phyloP scores from a whole-genome alignment of 345 rosid species.

The Citrus australasica region DNA sequence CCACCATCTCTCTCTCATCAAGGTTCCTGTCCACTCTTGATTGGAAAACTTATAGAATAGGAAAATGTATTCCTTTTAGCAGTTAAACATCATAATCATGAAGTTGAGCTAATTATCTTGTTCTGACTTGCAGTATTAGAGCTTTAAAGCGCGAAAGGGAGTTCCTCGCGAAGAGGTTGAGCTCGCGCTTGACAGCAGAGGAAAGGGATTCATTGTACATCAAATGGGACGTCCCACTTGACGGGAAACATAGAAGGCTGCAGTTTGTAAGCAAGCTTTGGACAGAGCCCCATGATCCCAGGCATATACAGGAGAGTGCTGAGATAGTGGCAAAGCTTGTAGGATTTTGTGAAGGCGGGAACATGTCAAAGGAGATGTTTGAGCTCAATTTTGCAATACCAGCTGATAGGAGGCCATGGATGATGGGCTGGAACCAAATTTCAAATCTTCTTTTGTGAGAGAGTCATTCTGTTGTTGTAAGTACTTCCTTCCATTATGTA shows the following conservation, averaged over 20 bases:
- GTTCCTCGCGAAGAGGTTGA: constrained; percentile 84
- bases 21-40: constrained; percentile 37
- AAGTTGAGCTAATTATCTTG: neutral
- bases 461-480: constrained; percentile 19
- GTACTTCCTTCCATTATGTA: constrained; percentile 24
- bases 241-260: constrained; percentile 93
- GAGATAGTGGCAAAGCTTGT: constrained; percentile 94
- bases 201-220: constrained; percentile 82
- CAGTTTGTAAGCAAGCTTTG: constrained; percentile 93
- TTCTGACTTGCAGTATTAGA: constrained; percentile 47
- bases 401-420: constrained; percentile 83
- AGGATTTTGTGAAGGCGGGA: constrained; percentile 82
- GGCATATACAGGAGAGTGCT: constrained; percentile 87
- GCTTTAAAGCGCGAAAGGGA: constrained; percentile 90
- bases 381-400: constrained; percentile 95
- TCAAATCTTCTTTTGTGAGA: constrained; percentile 74
- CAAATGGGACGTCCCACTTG: constrained; percentile 91
- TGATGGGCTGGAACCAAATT: constrained; percentile 87
- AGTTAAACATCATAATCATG: neutral
- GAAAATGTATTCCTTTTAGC: neutral
- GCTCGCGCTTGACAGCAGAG: constrained; percentile 61
- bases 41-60: neutral
- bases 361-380: constrained; percentile 96
- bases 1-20: constrained; percentile 70
- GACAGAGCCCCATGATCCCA: constrained; percentile 89